Conservation (phyloP, 2,329 filamentous ascomycete species). For the Botrytis byssoidea region DNA sequence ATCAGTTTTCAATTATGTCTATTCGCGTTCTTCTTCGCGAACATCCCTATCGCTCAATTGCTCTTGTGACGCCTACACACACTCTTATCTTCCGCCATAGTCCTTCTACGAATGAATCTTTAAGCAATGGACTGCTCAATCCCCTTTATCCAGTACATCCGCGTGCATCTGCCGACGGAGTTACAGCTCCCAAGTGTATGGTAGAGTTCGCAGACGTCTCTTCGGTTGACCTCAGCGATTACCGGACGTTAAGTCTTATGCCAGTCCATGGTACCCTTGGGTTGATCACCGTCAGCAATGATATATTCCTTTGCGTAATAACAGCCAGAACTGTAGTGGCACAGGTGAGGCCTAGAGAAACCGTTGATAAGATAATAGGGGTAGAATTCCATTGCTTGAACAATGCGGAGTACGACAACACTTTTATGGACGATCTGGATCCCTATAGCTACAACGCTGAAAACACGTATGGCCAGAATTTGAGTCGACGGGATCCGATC, state of each 20-base stretch:
- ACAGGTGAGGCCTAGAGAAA: constrained; percentile 81
- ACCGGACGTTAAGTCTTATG: constrained; percentile 69
- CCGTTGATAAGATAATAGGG: constrained; percentile 78
- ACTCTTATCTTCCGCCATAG: constrained; percentile 83
- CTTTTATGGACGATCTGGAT: constrained; percentile 52
- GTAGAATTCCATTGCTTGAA: constrained; percentile 95
- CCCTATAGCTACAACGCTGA: constrained; percentile 36
- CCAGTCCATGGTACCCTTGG: constrained; percentile 84
- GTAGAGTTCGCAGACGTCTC: constrained; percentile 75
- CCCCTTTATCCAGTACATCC: constrained; percentile 50
- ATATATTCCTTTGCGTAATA: constrained; percentile 90
- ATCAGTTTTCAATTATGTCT: constrained; percentile 34
- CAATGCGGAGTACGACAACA: constrained; percentile 79
- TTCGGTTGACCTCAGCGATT: constrained; percentile 68
- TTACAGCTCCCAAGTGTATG: constrained; percentile 58
- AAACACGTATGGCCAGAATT: constrained; percentile 47
- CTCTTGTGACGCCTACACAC: constrained; percentile 75
- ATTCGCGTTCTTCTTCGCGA: constrained; percentile 61
- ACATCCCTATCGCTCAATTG: constrained; percentile 82
- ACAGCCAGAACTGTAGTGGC: constrained; percentile 77
- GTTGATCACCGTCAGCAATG: constrained; percentile 75
- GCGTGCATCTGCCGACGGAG: constrained; percentile 39
- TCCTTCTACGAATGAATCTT: constrained; percentile 58
- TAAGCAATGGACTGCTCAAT: constrained; percentile 57
- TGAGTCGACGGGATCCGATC: constrained; percentile 66